A percentile compares a stretch with the other conserved stretches of the same genome.
Evolutionary conservation across 2,329 filamentous ascomycete species (phyloP).

Genomic region (Gliomastix tumulicola): DNA sequence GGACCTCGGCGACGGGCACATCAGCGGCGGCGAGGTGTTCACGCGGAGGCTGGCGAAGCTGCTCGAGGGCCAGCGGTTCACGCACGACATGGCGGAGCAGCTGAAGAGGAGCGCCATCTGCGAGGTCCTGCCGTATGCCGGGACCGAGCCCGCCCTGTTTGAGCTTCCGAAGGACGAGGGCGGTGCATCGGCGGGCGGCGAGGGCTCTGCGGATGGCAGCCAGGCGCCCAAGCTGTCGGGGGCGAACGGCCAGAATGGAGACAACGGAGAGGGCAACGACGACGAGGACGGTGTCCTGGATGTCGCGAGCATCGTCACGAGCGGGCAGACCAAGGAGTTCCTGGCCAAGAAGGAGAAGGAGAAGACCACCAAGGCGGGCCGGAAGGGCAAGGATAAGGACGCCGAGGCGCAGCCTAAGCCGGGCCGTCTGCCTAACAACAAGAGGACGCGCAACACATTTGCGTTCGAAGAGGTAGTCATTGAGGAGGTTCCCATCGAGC

Average conservation of each 20-base stretch:
- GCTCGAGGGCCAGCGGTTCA: constrained; percentile 53
- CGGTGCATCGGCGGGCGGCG: constrained; percentile 17
- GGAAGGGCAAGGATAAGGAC: constrained; percentile 48
- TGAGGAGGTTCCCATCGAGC: constrained; percentile 39
- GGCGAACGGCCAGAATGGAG: constrained; percentile 25
- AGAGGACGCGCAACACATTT: constrained; percentile 62
- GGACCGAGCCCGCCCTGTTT: constrained; percentile 35
- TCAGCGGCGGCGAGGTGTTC: constrained; percentile 83
- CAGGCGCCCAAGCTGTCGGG: constrained; percentile 28
- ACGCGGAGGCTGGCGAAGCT: constrained; percentile 66
- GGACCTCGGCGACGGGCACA: constrained; percentile 43
- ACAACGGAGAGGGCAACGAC: constrained; percentile 31
- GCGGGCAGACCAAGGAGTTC: constrained; percentile 75
- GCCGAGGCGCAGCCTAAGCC: constrained; percentile 45
- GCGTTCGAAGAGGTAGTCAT: constrained; percentile 63
- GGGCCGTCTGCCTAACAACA: constrained; percentile 62
- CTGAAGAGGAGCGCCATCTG: constrained; percentile 61
- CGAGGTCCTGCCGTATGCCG: constrained; percentile 55
- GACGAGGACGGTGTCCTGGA: constrained; percentile 71
- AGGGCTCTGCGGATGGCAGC: constrained; percentile 20
- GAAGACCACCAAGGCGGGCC: constrained; percentile 60
- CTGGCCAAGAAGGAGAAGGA: constrained; percentile 78
- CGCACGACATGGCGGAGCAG: constrained; percentile 62
- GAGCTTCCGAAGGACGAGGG: constrained; percentile 37
- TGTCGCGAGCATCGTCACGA: constrained; percentile 77